phyloP scores from a whole-genome alignment of 805 yeast species.

The Sugiyamaella qingdaonensis region DNA sequence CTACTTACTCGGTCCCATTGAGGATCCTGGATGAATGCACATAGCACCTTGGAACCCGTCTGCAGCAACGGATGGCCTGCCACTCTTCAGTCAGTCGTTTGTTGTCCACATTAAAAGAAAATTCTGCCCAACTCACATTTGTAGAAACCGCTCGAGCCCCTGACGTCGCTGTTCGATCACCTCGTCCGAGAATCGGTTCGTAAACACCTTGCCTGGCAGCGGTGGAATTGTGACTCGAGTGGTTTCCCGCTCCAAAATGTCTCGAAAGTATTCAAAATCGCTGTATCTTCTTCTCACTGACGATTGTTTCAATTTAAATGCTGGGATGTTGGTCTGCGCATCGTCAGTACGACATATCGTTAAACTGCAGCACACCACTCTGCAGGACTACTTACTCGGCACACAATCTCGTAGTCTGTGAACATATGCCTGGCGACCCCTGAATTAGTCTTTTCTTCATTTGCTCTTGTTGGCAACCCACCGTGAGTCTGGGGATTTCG shows the following conservation, averaged over 20 bases:
- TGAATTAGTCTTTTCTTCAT: conserved; percentile 8
- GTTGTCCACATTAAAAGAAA: no score
- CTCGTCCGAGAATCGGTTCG: conserved; percentile 73
- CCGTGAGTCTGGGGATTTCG: conserved; percentile 73
- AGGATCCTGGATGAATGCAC: conserved; percentile 84
- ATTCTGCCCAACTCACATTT: conserved; percentile 27
- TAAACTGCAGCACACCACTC: no score
- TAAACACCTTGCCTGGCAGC: conserved; percentile 83
- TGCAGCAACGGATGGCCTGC: conserved; percentile 93
- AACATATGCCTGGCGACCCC: conserved; percentile 56
- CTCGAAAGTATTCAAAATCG: conserved; percentile 80
- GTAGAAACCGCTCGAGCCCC: conserved; percentile 78
- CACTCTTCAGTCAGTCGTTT: conserved; percentile 40
- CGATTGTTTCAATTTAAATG: conserved; percentile 61
- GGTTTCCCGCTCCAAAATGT: conserved; percentile 68
- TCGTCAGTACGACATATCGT: no score
- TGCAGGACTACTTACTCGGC: conserved; percentile 43
- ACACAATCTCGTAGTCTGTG: conserved; percentile 88
- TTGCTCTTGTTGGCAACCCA: neutral
- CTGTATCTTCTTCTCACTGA: conserved; percentile 81
- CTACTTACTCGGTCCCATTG: conserved; percentile 53
- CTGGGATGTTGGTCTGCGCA: conserved; percentile 73
- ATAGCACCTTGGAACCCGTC: conserved; percentile 73
- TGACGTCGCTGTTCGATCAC: conserved; percentile 78
- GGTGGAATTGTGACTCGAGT: conserved; percentile 79